Base-by-base conservation (phyloP, 2,329 filamentous ascomycete genomes). In the Colletotrichum destructivum region DNA sequence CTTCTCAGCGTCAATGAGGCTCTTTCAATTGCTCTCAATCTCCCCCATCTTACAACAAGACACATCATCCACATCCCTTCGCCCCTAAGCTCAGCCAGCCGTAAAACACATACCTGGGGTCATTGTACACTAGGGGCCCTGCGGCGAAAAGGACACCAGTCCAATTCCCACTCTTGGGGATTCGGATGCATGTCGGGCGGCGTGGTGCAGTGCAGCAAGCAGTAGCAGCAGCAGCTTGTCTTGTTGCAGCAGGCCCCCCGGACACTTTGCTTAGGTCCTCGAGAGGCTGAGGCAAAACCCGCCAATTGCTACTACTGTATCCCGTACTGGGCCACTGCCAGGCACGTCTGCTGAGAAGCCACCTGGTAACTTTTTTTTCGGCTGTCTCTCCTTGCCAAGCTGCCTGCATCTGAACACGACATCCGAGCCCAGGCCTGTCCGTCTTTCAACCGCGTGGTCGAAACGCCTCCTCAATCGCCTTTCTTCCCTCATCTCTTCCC, bases 261-360 rank as follows among this genome's bases (percentile, higher is more conserved):
- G 47, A 35, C 12, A 49, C 49, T 44, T 62, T 52, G 35, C 52
- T 55, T 60, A 52, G 8, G 31, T 35, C 31, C 31, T 35, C 31
- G 8, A 35, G 31, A 35, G 31, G 47, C 55, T 44, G 26, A 66
- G 63, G 44, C 40, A 56, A 38, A 18, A 38, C 21, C 62, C 71
- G 31, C 62, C 54, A 23, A 31, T n/a, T 68, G 51, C 44, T 26
- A 42, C 59, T 60, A 54, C 59, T 71, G 73, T 73, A 44, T 44
- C 61, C 9, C 9, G 31, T 35, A 35, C 31, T 60, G 73, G 74
- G 54, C 38, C 63, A 59, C 35, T 12, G 38, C 38, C 64, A 82
- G 80, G 78, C 75, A 75, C 54, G 67, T 47, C 51, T 57, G 60
- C 67, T 59, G 59, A 69, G 69, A 72, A 72, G 68, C 64, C 69